phyloP scores from a whole-genome alignment of 2,329 filamentous ascomycete genomes.

The Sporothrix curviconia region DNA sequence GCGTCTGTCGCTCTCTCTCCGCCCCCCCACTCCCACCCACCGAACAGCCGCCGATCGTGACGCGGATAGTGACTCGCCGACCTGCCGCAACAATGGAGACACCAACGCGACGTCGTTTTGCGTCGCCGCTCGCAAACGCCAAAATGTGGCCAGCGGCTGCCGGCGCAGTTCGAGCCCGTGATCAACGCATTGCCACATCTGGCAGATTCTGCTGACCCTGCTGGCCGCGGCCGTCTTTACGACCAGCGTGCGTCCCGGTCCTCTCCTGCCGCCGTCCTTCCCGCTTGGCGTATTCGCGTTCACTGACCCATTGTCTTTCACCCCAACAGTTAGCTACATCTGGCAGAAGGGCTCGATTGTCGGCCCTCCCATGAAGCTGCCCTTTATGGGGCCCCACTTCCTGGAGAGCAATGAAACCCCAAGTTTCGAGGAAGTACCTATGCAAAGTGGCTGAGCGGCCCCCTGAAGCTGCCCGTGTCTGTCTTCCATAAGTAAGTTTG shows the following conservation, averaged over 20 bases:
- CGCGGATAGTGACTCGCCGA: background rate
- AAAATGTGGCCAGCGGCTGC: constrained; percentile 44
- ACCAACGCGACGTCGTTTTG: constrained; percentile 59
- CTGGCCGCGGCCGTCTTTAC: constrained; percentile 70
- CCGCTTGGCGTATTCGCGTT: background rate
- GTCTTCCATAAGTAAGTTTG: constrained; percentile 80
- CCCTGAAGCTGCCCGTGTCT: constrained; percentile 91
- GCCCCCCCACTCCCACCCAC: background rate
- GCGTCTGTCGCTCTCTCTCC: background rate
- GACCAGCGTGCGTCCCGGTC: constrained; percentile 67
- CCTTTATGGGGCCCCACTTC: constrained; percentile 95
- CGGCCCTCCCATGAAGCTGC: constrained; percentile 68
- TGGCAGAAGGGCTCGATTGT: constrained; percentile 68
- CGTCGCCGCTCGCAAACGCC: constrained; percentile 59
- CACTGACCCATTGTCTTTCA: constrained; percentile 12
- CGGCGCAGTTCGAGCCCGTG: constrained; percentile 49
- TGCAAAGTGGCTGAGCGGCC: constrained; percentile 84
- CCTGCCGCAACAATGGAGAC: constrained; percentile 12
- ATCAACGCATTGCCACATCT: constrained; percentile 48
- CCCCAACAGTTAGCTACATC: constrained; percentile 61
- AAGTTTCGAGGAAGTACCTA: constrained; percentile 89
- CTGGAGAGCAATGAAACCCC: constrained; percentile 83
- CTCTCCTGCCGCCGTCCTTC: constrained; percentile 28
- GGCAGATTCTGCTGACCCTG: constrained; percentile 62
- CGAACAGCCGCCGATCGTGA: background rate